Base-by-base conservation (phyloP, 2,329 filamentous ascomycete species). In the Fusarium sulawesiense region DNA sequence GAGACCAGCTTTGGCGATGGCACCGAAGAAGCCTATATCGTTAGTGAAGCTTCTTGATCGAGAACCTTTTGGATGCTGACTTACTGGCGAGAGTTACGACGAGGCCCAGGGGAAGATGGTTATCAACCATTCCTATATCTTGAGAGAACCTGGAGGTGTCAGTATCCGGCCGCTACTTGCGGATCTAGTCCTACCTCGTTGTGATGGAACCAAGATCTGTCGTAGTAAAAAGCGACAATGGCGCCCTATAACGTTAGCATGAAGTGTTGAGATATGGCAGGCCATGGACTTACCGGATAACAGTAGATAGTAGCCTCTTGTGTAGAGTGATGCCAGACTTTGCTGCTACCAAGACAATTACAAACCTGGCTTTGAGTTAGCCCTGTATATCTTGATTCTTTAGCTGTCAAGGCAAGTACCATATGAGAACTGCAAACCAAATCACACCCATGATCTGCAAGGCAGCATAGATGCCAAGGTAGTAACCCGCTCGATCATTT, bases 101-200 rank as follows among this genome's bases (percentile, higher is more conserved):
- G 12, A 83, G 56, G 2, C 80, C 79, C 0, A 78, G 60, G 3
- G 82, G 79, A 4, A 85, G 74, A 53, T 80, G 76, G 29, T 80
- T 83, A 60, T 85, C 83, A 4, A 84, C 70, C 18, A 83, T 78
- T 50, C 80, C 77, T 9, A 83, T 80, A 40, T 84, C 82, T 68
- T 84, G 80, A 11, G 79, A 81, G 64, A 84, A 84, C 58, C 80
- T 81, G 3, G 3, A 3, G 12, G 20, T 54, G 47, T 49, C 41
- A 64, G 20, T n/a, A 20, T 45, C 12, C 20, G 9, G 32, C 5
- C 3, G 25, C 3, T 3, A 9, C 8, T 7, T 11, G 14, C 13
- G 5, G 1, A 21, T n/a, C 6, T 3, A n/a, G 7, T 9, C 13
- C 70, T 67, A 80, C 80, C 83, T 74, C 30, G 82, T 84, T 10